These are phyloP conservation scores for Prunus mongolica DNA, from an alignment of 306 rosid genomes.

Conservation along the genomic window DNA sequence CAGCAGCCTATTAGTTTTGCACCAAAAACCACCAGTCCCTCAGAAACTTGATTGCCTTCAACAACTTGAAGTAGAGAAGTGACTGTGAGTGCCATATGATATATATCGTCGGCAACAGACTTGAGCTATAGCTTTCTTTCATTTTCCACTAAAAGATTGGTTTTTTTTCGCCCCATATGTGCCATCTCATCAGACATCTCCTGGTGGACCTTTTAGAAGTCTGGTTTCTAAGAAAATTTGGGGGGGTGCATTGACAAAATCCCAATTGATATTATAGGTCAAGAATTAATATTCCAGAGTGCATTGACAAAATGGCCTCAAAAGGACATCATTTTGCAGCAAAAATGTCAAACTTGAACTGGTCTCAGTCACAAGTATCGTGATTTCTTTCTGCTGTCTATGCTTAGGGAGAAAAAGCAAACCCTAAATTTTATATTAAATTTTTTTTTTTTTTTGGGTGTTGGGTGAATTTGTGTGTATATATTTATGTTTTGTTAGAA, in stretches of 20 bases:
- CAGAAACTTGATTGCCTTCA: neutral
- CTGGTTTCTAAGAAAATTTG: neutral
- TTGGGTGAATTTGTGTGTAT: neutral
- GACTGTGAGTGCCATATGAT: constrained; percentile 1
- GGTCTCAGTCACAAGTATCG: neutral
- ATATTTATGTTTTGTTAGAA: neutral
- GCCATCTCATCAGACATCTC: neutral
- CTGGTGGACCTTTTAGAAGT: constrained; percentile 4
- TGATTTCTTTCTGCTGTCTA: neutral
- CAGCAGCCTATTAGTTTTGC: neutral
- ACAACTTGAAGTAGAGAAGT: neutral
- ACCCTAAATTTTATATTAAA: too few species aligned
- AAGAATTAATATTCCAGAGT: neutral
- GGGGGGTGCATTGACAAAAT: neutral
- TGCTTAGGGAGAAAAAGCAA: neutral
- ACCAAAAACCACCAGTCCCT: neutral
- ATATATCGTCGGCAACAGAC: neutral
- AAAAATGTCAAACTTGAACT: neutral
- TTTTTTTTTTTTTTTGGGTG: neutral
- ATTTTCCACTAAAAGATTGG: constrained; percentile 13
- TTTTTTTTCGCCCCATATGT: constrained; percentile 4
- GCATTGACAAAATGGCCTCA: neutral
- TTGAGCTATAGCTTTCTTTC: constrained; percentile 1
- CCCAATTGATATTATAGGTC: neutral
- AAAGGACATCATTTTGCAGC: neutral